A percentile compares a stretch with the other conserved stretches of the same genome.
phyloP scores from a whole-genome alignment of 2,329 filamentous ascomycete genomes.

The Aspergillus nomiae region DNA sequence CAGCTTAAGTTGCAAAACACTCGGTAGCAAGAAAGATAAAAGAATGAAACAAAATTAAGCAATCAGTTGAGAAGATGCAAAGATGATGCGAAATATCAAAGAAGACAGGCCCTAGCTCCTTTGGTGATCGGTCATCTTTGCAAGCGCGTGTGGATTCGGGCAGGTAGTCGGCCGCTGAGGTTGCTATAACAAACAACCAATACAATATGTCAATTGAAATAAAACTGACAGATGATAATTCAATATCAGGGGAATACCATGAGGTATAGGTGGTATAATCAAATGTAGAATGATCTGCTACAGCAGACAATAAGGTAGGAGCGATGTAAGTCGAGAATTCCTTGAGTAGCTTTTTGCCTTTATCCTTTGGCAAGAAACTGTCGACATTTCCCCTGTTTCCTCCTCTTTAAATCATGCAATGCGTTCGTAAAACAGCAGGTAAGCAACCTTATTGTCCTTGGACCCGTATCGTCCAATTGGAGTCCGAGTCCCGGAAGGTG shows the following conservation, averaged over 20 bases:
- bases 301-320: not conserved
- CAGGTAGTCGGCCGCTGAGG: not conserved
- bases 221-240: not conserved
- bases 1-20: not conserved
- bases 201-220: not conserved
- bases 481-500: slow-evolving; percentile 59
- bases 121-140: not conserved
- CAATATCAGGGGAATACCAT: not conserved
- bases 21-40: not conserved
- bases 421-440: slow-evolving; percentile 91
- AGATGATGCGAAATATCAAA: not conserved
- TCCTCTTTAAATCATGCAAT: slow-evolving; percentile 45
- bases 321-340: not conserved
- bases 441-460: slow-evolving; percentile 95
- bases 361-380: not conserved
- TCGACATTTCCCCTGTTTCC: not conserved
- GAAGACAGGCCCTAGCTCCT: not conserved
- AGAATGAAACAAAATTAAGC: not conserved
- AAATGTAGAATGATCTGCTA: not conserved
- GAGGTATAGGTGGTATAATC: not conserved
- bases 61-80: slow-evolving; percentile 1
- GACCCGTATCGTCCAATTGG: slow-evolving; percentile 60
- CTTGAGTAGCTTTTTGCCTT: not conserved
- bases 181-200: not conserved
- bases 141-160: not conserved